Conservation (phyloP, 257 asterid genomes). For the Leptodermis oblonga region DNA sequence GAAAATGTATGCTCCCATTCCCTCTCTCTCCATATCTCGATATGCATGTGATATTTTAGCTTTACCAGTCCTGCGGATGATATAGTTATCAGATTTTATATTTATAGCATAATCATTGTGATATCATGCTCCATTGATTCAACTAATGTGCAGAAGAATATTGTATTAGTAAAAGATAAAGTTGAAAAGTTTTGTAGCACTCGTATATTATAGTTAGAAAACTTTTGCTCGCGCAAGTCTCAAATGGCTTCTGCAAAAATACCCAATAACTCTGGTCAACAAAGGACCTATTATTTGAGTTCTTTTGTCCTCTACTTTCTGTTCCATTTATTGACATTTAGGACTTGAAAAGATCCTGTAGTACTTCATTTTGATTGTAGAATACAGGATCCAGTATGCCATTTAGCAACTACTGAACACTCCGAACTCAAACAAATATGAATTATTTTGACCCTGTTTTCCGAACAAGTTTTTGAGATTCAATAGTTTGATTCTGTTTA, state of each 20-base stretch:
- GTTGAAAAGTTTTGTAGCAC: background rate
- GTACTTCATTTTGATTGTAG: background rate
- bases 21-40: constrained; percentile 7
- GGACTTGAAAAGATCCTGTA: background rate
- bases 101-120: background rate
- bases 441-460: background rate
- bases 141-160: background rate
- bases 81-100: background rate
- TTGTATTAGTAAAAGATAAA: background rate
- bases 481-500: background rate
- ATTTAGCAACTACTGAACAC: background rate
- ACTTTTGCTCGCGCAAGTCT: background rate
- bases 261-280: background rate
- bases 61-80: background rate
- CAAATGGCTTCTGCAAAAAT: background rate
- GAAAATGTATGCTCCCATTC: constrained; percentile 53
- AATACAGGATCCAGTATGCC: background rate
- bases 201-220: background rate
- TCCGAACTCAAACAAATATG: background rate
- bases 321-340: background rate
- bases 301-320: background rate
- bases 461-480: background rate
- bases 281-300: background rate
- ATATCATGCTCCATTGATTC: background rate
- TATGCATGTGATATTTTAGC: constrained; percentile 1